Base-by-base conservation (phyloP, 1,284 basidiomycete genomes). In the Naganishia albida region DNA sequence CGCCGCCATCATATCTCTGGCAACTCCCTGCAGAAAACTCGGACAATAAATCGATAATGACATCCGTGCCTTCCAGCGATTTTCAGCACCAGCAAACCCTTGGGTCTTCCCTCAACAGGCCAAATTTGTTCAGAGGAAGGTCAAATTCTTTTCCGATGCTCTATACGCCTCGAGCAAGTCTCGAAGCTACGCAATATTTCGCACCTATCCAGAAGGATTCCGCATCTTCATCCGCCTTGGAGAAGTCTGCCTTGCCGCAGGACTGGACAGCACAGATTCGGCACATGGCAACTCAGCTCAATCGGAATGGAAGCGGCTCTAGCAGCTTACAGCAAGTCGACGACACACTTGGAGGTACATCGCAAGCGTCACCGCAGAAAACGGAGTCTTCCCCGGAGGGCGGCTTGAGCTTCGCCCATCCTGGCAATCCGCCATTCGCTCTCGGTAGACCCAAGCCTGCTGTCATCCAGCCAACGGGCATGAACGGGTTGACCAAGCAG, bases 311-410 rank as follows among this genome's bases (percentile, higher is more conserved):
- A 23, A 60, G 56, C 34, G 56, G 56, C 23, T 26, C 56, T 3
- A 60, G 56, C 38, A 60, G 56, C 25, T 38, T 60, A 25, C 56
- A 60, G 25, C 56, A 60, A 25, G 46, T 60, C 3, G 56, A 60
- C 34, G 56, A 60, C n/a, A 7, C 56, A 25, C 20, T 60, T n/a
- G 56, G 23, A 16, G 30, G 18, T 7, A 60, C 46, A 26, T 25
- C 46, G 15, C 56, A 60, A 39, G 23, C 46, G 10, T 49, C 56
- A 25, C 56, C 56, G n/a, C 56, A 50, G 20, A 50, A 12, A 1
- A 30, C 38, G 6, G 46, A 49, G n/a, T 46, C 34, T 10, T 40
- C 56, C 12, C 34, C 46, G 3, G 46, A 60, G 13, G 34, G 34
- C 23, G 12, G 15, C 7, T 49, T 23, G 25, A 25, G 3, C 18